Evolutionary conservation across 176 grass and related monocot genomes (phyloP).

Genomic region (Poa annua): DNA sequence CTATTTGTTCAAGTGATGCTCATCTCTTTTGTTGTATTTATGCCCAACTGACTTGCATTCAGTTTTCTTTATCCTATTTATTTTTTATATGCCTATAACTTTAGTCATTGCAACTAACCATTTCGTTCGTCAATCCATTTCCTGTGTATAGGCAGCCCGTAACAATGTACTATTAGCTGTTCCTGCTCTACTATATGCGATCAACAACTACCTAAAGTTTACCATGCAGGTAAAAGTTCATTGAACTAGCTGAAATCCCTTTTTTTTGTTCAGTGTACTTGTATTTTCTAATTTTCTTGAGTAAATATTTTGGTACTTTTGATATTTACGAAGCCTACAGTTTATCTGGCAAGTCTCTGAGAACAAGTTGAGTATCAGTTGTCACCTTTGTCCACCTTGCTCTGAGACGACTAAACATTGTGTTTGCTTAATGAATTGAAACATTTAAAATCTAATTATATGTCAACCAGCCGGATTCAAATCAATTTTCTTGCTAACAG

Average conservation of each 20-base stretch:
- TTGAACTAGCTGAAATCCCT: conserved; percentile 24
- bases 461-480: conserved; percentile 11
- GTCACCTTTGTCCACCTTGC: not conserved
- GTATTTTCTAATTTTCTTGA: conserved; percentile 21
- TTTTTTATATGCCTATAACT: conserved; percentile 12
- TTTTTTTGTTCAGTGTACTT: not conserved
- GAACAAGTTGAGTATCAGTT: not conserved
- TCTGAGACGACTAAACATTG: not conserved
- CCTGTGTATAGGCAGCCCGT: conserved; percentile 86
- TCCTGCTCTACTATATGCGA: conserved; percentile 94
- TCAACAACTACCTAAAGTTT: conserved; percentile 99
- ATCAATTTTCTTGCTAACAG: conserved; percentile 1
- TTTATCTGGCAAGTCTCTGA: not conserved
- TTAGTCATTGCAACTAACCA: not conserved
- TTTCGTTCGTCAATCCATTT: conserved; percentile 37
- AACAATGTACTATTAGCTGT: conserved; percentile 93
- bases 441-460: not conserved
- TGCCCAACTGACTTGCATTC: conserved; percentile 12
- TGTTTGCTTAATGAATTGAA: not conserved
- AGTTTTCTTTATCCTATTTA: not conserved
- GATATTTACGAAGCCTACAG: not conserved
- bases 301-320: not conserved
- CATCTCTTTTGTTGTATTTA: conserved; percentile 22
- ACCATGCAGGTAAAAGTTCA: conserved; percentile 92
- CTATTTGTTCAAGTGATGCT: not conserved